phyloP scores from a whole-genome alignment of 257 asterid genomes.

The Solanum infundibuliforme region DNA sequence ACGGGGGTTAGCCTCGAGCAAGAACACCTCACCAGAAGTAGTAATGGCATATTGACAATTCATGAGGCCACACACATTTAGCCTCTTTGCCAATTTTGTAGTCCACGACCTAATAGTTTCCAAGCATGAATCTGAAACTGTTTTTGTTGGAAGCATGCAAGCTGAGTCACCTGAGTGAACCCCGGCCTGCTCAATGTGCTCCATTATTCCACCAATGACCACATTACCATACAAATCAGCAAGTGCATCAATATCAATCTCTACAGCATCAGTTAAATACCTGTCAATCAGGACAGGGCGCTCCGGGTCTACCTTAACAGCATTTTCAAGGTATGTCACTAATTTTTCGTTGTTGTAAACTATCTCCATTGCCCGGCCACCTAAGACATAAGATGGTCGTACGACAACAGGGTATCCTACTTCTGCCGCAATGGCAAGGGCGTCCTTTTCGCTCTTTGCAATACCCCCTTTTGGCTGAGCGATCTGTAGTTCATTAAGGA shows the following conservation, averaged over 20 bases:
- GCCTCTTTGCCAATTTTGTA: slow-evolving; percentile 61
- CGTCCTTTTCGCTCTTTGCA: slow-evolving; percentile 82
- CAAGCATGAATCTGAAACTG: slow-evolving; percentile 57
- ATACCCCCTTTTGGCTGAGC: slow-evolving; percentile 98
- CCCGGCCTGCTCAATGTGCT: slow-evolving; percentile 97
- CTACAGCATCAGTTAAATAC: slow-evolving; percentile 83
- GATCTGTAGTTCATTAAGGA: slow-evolving; percentile 67
- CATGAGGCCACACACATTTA: slow-evolving; percentile 82
- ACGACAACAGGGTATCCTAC: slow-evolving; percentile 96
- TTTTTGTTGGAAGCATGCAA: slow-evolving; percentile 88
- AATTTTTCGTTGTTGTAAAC: slow-evolving; percentile 92
- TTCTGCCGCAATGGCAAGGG: slow-evolving; percentile 81
- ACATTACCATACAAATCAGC: slow-evolving; percentile 76
- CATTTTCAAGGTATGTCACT: slow-evolving; percentile 66
- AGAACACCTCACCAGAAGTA: slow-evolving; percentile 70
- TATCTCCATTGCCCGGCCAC: slow-evolving; percentile 99
- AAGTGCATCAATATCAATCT: slow-evolving; percentile 81
- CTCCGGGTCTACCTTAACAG: slow-evolving; percentile 94
- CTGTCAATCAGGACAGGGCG: slow-evolving; percentile 87
- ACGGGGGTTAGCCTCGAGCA: slow-evolving; percentile 95
- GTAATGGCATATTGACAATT: slow-evolving; percentile 92
- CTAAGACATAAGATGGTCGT: slow-evolving; percentile 91
- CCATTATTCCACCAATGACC: slow-evolving; percentile 99
- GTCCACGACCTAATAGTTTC: slow-evolving; percentile 86
- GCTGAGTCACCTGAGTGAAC: slow-evolving; percentile 98